Evolutionary conservation across 768 basidiomycete species (phyloP), one percentile per base, ranked within the genome.

Genomic region (Lactarius vividus): DNA sequence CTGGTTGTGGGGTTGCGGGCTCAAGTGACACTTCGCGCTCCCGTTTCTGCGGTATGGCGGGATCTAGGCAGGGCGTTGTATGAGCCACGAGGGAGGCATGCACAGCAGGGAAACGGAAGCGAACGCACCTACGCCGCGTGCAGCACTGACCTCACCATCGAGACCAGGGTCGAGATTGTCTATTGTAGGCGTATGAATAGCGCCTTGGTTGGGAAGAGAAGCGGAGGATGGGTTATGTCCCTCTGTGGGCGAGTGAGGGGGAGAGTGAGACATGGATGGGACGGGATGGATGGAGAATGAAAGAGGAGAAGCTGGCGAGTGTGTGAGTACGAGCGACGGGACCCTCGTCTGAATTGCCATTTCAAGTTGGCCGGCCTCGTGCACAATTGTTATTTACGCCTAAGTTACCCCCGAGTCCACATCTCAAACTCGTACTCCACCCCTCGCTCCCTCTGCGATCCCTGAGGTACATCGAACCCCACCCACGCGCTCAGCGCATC

Each of bases 371-470:
- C 28, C 11, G 26, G 54, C 54, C 31, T 29, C 31, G 54, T 29
- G 54, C 20, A 2, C 49, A 52, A 49, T 52, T 49, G 23, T 49
- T 49, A 1, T 26, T 26, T 33, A 49, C 46, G 54, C 16, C 16
- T 33, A 33, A 33, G 8, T 33, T 26, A 37, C 37, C 16, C 13
- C 46, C 84, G 83, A 58, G 86, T 82, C 96, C 96, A 99, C 94
- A 99, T 94, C 80, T 99, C 92, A 76, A 88, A 97, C 78, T 92
- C 91, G 75, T 96, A 99, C 70, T 83, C 80, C 54, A 93, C 80
- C 11, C 88, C 92, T 62, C 90, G 89, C 76, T 97, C 94, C 74
- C 86, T 85, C 75, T 92, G 88, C 72, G 84, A 77, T 4, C 92
- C 94, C 67, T 81, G 79, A 15, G 88, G 83, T 57, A 96, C 91